These are phyloP conservation scores for Fonsecaea monophora DNA, from an alignment of 2,329 filamentous ascomycete species.

Conservation along the genomic window DNA sequence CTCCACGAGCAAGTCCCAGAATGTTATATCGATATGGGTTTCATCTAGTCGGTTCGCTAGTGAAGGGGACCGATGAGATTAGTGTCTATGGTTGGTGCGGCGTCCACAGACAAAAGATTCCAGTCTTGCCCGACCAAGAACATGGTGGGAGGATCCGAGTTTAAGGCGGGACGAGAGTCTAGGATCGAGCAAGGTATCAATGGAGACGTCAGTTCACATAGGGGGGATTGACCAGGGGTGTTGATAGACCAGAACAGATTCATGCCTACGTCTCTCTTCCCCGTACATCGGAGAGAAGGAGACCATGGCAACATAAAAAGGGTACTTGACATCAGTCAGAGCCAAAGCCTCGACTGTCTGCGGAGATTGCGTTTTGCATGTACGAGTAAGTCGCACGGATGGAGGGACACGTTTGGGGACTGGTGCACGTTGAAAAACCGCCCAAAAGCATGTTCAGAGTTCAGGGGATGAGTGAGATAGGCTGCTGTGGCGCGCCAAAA, in stretches of 20 bases:
- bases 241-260: background rate
- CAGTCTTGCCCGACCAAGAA: slow-evolving; percentile 24
- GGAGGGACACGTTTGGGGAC: background rate
- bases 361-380: slow-evolving; percentile 18
- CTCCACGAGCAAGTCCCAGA: slow-evolving; percentile 15
- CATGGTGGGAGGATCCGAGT: slow-evolving; percentile 14
- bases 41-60: slow-evolving; percentile 5
- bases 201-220: slow-evolving; percentile 2
- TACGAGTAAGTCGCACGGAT: slow-evolving; percentile 3
- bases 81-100: slow-evolving; percentile 22
- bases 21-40: slow-evolving; percentile 28
- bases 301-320: background rate
- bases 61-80: slow-evolving; percentile 22
- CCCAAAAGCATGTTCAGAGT: background rate
- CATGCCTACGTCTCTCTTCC: background rate
- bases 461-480: background rate
- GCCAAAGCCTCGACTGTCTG: slow-evolving; percentile 4
- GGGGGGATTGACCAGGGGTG: background rate
- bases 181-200: slow-evolving; percentile 9
- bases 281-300: background rate
- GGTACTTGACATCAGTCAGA: slow-evolving; percentile 7
- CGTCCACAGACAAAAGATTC: slow-evolving; percentile 21
- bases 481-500: background rate
- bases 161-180: slow-evolving; percentile 13
- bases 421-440: background rate